phyloP scores from a whole-genome alignment of 495 filamentous ascomycete species.

The Recurvomyces mirabilis region DNA sequence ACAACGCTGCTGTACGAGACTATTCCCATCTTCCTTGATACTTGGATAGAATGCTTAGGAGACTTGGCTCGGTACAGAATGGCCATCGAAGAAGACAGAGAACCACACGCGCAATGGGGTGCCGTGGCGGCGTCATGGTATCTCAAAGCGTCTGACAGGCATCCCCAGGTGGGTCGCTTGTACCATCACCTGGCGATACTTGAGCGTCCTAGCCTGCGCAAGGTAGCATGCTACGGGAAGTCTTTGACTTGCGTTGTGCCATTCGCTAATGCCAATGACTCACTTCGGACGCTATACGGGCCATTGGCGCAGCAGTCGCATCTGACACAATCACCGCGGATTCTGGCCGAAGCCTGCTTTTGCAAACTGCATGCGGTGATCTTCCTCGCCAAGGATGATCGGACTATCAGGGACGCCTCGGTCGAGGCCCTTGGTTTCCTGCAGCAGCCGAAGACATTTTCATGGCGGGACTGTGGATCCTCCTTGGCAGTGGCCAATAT shows the following conservation, averaged over 20 bases:
- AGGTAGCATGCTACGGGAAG: conserved; percentile 58
- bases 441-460: conserved; percentile 3
- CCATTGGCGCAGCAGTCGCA: conserved; percentile 43
- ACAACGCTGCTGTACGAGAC: conserved; percentile 69
- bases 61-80: conserved; percentile 65
- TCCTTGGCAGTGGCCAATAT: conserved; percentile 43
- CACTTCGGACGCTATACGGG: conserved; percentile 58
- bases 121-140: conserved; percentile 73
- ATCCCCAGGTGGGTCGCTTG: conserved; percentile 57
- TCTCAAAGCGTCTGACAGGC: conserved; percentile 59
- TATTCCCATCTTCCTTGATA: conserved; percentile 64
- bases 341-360: conserved; percentile 40
- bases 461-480: conserved; percentile 55
- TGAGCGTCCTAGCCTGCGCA: conserved; percentile 62
- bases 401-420: conserved; percentile 41
- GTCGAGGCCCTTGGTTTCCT: conserved; percentile 43
- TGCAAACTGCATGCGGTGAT: conserved; percentile 55
- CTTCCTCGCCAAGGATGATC: conserved; percentile 36
- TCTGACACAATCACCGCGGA: conserved; percentile 28
- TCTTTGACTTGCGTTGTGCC: conserved; percentile 29
- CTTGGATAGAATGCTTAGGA: conserved; percentile 84
- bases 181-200: conserved; percentile 81
- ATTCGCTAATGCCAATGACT: conserved; percentile 47
- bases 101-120: conserved; percentile 52
- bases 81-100: conserved; percentile 73